Evolutionary conservation across 2,329 filamentous ascomycete species (phyloP).

Genomic region (Aureobasidium sp.): DNA sequence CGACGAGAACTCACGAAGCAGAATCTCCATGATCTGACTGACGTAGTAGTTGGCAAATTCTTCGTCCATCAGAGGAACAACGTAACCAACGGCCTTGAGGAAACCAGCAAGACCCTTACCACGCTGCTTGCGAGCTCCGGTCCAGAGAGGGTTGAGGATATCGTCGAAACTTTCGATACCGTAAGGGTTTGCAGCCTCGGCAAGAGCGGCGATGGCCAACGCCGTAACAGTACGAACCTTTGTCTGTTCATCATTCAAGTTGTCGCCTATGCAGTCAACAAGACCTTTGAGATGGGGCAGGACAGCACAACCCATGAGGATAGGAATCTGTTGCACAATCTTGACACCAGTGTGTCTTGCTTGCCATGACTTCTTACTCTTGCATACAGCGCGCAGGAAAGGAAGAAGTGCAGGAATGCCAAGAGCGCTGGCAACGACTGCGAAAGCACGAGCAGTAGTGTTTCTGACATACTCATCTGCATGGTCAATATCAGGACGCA

Average conservation of each 20-base stretch:
- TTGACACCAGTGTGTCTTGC: constrained; percentile 97
- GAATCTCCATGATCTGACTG: constrained; percentile 96
- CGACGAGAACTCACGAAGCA: constrained; percentile 90
- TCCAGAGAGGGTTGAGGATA: constrained; percentile 95
- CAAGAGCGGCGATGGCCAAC: constrained; percentile 86
- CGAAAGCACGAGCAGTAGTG: constrained; percentile 93
- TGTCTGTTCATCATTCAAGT: constrained; percentile 93
- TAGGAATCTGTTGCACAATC: constrained; percentile 98
- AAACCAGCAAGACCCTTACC: constrained; percentile 95
- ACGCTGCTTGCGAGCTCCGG: constrained; percentile 87
- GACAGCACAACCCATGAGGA: constrained; percentile 96
- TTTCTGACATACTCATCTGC: constrained; percentile 98
- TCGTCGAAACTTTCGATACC: constrained; percentile 99
- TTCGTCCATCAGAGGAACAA: constrained; percentile 98
- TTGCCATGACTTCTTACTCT: constrained; percentile 99
- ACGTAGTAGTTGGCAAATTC: constrained; percentile 99
- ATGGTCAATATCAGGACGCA: constrained; percentile 98
- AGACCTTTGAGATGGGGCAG: constrained; percentile 91
- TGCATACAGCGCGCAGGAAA: constrained; percentile 89
- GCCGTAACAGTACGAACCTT: constrained; percentile 96
- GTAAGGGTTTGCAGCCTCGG: constrained; percentile 94
- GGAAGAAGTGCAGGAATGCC: constrained; percentile 92
- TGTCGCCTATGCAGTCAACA: constrained; percentile 92
- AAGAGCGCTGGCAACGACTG: constrained; percentile 90
- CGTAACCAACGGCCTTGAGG: constrained; percentile 94